Conservation (phyloP, 176 grass and related monocot genomes). For the Avena eriantha region DNA sequence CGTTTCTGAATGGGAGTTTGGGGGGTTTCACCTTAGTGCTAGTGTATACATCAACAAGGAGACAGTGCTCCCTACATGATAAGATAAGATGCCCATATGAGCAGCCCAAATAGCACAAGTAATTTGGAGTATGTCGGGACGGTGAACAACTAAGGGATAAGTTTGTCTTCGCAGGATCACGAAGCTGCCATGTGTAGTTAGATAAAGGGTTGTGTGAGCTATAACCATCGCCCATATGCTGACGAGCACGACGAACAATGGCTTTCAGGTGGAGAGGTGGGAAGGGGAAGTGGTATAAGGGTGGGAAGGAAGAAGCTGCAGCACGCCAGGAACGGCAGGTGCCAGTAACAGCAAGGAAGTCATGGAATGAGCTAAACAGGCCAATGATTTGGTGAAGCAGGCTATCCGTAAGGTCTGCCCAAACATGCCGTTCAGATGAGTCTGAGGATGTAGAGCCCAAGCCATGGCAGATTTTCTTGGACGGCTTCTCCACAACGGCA, state of each 20-base stretch:
- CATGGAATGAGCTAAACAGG: slow-evolving; percentile 52
- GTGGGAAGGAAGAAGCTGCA: slow-evolving; percentile 24
- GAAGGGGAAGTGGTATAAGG: slow-evolving; percentile 1
- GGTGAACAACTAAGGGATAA: too few relatives aligned
- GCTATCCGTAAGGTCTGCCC: slow-evolving; percentile 50
- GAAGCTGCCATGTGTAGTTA: too few relatives aligned
- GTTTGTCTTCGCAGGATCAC: too few relatives aligned
- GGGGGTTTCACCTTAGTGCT: too few relatives aligned
- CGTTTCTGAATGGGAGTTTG: too few relatives aligned
- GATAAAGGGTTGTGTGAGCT: too few relatives aligned
- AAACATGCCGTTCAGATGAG: slow-evolving; percentile 2
- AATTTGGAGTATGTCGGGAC: too few relatives aligned
- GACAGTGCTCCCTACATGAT: too few relatives aligned
- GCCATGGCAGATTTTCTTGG: slow-evolving; percentile 27
- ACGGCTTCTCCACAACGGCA: neutral
- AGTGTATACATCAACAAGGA: too few relatives aligned
- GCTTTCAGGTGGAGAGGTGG: slow-evolving; percentile 48
- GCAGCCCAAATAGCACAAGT: too few relatives aligned
- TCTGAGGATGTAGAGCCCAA: slow-evolving; percentile 17
- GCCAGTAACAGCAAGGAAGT: slow-evolving; percentile 43
- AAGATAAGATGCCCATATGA: too few relatives aligned
- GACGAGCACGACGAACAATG: neutral
- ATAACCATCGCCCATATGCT: neutral
- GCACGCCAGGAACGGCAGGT: slow-evolving; percentile 57
- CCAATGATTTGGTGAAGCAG: slow-evolving; percentile 51